Base-by-base conservation (phyloP, 148 eudicot species). In the Dianthus caryophyllus region DNA sequence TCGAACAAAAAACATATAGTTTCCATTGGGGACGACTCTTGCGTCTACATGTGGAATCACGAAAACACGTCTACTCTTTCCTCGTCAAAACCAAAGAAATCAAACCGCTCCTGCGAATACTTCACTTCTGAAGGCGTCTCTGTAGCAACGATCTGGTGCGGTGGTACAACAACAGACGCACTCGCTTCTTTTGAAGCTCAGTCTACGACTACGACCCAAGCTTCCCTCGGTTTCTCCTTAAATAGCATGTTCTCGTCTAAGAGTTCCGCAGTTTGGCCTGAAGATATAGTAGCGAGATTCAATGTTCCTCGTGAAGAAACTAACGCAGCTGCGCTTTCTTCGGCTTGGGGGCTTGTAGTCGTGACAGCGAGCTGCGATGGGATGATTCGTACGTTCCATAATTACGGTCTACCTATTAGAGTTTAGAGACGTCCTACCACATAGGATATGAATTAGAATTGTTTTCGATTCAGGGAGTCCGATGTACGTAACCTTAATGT, bases 341-440 rank as follows among this genome's bases (percentile, higher is more conserved):
- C 76, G 2, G 70, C 89, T 0, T 88, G 95, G 88, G 97, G 95
- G 53, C 85, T 88, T 22, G 89, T 88, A 9, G 77, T 88, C 18
- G 88, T 86, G 36, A 82, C 88, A 6, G 91, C 82, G 24, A 68
- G 75, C 48, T 66, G 51, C 14, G 81, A 91, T 75, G 97, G 97
- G 39, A 71, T 36, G 61, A 91, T 91, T 61, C 71, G 79, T 51
- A 76, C 89, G 9, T 83, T 84, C 68, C 91, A 83, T 72, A 88
- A 91, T 56, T 88, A 83, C 51, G 95, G 97, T 30, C 77, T 91
- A 46, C 95, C 97, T 0, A n/a, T 77, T 36, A 71, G 66, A 49
- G 74, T 63, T 21, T 87, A 85, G 79, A 59, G 59, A 18, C 18
- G 41, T 27, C 7, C 9, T 41, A 9, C 1, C 1, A 11, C 14